Percentiles rank a stretch among this genome's conserved stretches.
Evolutionary conservation across 1,139 yeast genomes (phyloP).

Genomic region (Zygosaccharomyces pseudobailii): DNA sequence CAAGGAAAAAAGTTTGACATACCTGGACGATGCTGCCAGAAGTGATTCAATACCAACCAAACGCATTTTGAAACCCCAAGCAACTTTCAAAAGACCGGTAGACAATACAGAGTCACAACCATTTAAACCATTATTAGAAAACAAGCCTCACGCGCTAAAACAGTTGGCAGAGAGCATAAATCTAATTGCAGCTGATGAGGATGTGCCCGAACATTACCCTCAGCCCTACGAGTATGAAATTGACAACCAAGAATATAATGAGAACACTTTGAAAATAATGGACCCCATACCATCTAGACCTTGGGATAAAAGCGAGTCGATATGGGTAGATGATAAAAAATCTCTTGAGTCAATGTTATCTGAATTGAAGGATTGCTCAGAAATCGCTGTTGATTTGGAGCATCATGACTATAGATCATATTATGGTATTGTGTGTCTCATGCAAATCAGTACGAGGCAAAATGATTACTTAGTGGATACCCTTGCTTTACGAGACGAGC

Average conservation of each 20-base stretch:
- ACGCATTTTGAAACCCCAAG: conserved; percentile 66
- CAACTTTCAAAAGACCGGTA: conserved; percentile 49
- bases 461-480: conserved; percentile 84
- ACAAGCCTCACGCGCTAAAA: conserved; percentile 66
- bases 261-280: conserved; percentile 41
- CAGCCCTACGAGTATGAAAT: conserved; percentile 88
- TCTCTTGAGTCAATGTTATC: conserved; percentile 51
- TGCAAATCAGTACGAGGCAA: conserved; percentile 87
- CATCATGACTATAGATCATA: conserved; percentile 92
- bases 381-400: conserved; percentile 92
- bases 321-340: conserved; percentile 65
- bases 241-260: conserved; percentile 64
- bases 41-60: conserved; percentile 23
- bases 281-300: conserved; percentile 55
- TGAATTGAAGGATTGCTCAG: conserved; percentile 48
- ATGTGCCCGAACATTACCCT: conserved; percentile 55
- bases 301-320: conserved; percentile 63
- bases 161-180: conserved; percentile 49
- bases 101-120: conserved; percentile 70
- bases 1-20: conserved; percentile 35
- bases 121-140: conserved; percentile 64
- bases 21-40: conserved; percentile 44
- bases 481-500: conserved; percentile 64
- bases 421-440: conserved; percentile 83
- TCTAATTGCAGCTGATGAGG: conserved; percentile 40